phyloP scores from a whole-genome alignment of 768 basidiomycete genomes.

The Gymnopilus dilepis region DNA sequence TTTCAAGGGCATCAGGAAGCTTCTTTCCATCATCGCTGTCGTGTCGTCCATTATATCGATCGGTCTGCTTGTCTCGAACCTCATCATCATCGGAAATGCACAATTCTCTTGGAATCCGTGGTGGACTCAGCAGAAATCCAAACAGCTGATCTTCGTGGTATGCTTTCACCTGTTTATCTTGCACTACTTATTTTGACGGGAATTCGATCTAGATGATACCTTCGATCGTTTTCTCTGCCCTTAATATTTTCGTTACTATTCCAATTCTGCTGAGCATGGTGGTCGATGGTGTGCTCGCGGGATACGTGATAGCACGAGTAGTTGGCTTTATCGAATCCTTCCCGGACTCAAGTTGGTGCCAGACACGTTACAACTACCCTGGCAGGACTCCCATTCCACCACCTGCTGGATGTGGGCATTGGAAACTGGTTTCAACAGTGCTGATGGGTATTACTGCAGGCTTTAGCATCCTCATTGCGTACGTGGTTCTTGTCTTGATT shows the following conservation, averaged over 20 bases:
- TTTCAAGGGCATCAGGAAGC: not conserved
- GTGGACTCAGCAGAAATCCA: not conserved
- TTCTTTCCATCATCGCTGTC: not conserved
- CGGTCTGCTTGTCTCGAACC: not conserved
- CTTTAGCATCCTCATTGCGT: slow-evolving; percentile 3
- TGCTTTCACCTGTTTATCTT: not conserved
- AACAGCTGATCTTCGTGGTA: not conserved
- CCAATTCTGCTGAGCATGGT: slow-evolving; percentile 10
- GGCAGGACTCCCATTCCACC: not conserved
- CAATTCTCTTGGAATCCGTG: not conserved
- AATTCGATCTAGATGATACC: not conserved
- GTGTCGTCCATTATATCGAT: not conserved
- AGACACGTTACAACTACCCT: not conserved
- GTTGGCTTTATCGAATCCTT: not conserved
- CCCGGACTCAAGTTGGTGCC: slow-evolving; percentile 5
- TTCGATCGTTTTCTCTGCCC: not conserved
- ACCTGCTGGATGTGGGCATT: not conserved
- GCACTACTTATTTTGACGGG: not conserved
- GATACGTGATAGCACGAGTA: not conserved
- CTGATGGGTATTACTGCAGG: slow-evolving; percentile 1
- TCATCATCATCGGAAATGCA: not conserved
- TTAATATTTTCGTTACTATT: slow-evolving; percentile 1
- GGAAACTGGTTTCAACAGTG: not conserved
- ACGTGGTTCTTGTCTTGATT: not conserved
- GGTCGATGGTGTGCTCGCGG: slow-evolving; percentile 7